Conservation (phyloP, 108 stramenopile species). For the Cyclotella sp. region DNA sequence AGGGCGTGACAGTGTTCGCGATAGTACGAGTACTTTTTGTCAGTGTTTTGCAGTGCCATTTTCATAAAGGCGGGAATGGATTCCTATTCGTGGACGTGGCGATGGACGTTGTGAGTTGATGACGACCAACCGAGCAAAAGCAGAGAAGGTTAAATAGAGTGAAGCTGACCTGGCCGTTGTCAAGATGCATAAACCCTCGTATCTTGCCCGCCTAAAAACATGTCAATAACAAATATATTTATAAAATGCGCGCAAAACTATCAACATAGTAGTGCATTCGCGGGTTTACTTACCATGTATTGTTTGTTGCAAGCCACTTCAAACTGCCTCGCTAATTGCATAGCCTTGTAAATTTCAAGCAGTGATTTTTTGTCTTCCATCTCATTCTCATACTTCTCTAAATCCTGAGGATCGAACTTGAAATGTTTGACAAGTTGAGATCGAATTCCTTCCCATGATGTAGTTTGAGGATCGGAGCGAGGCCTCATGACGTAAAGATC, state of each 20-base stretch:
- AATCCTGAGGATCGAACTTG: slow-evolving; percentile 30
- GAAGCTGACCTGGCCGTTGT: slow-evolving; percentile 54
- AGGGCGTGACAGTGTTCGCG: slow-evolving; percentile 74
- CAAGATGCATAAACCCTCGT: slow-evolving; percentile 75
- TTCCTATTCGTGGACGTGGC: slow-evolving; percentile 40
- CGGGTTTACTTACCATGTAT: slow-evolving; percentile 34
- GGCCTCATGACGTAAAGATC: slow-evolving; percentile 32
- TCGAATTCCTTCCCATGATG: slow-evolving; percentile 45
- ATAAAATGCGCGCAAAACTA: too few relatives aligned
- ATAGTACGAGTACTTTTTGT: slow-evolving; percentile 75
- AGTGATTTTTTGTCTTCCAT: slow-evolving; percentile 48
- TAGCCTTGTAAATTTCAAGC: slow-evolving; percentile 29
- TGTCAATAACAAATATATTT: background rate
- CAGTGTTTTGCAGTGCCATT: slow-evolving; percentile 42
- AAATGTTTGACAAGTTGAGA: slow-evolving; percentile 29
- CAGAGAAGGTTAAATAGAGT: background rate
- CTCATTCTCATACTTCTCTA: slow-evolving; percentile 55
- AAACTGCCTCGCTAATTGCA: slow-evolving; percentile 35
- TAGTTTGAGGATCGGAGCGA: slow-evolving; percentile 14
- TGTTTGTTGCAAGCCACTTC: slow-evolving; percentile 42
- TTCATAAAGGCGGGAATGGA: slow-evolving; percentile 67
- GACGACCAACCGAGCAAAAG: background rate
- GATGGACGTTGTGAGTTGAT: background rate
- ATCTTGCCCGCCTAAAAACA: slow-evolving; percentile 28
- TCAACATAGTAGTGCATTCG: too few relatives aligned